Percentiles rank a stretch among this genome's conserved stretches.
Conservation (phyloP, 768 basidiomycete species). For the Russula griseocarnosa region DNA sequence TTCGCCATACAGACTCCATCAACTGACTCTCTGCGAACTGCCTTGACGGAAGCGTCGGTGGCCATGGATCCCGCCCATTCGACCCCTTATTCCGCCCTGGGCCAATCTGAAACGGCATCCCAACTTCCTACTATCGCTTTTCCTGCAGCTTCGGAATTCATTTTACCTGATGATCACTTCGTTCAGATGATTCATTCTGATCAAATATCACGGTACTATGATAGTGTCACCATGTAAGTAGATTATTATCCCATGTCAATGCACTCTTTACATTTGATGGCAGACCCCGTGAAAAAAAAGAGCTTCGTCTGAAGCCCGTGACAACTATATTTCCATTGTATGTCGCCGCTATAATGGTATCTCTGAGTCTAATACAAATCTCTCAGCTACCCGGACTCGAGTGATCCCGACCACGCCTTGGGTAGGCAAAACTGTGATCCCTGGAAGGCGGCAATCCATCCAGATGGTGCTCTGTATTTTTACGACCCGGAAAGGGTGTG, state of each 20-base stretch:
- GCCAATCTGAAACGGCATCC: neutral
- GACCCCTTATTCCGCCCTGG: neutral
- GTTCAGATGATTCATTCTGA: constrained; percentile 12
- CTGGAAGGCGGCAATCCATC: constrained; percentile 51
- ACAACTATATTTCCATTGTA: constrained; percentile 9
- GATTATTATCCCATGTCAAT: neutral
- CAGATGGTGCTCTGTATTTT: constrained; percentile 61
- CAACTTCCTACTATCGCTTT: neutral
- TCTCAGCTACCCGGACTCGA: neutral
- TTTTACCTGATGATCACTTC: constrained; percentile 1
- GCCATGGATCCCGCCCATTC: neutral
- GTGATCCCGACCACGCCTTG: neutral
- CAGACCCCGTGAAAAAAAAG: constrained; percentile 3
- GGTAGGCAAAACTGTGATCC: neutral
- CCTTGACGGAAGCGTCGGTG: neutral
- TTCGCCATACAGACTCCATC: neutral
- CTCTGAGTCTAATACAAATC: neutral
- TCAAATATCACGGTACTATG: constrained; percentile 17
- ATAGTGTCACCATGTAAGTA: constrained; percentile 7
- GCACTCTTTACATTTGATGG: neutral
- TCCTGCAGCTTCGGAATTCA: neutral
- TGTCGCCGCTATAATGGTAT: neutral
- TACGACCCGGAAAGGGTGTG: constrained; percentile 44
- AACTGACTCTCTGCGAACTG: constrained; percentile 1
- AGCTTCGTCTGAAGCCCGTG: neutral